Evolutionary conservation across 148 eudicot species (phyloP).

Genomic region (Simmondsia chinensis): DNA sequence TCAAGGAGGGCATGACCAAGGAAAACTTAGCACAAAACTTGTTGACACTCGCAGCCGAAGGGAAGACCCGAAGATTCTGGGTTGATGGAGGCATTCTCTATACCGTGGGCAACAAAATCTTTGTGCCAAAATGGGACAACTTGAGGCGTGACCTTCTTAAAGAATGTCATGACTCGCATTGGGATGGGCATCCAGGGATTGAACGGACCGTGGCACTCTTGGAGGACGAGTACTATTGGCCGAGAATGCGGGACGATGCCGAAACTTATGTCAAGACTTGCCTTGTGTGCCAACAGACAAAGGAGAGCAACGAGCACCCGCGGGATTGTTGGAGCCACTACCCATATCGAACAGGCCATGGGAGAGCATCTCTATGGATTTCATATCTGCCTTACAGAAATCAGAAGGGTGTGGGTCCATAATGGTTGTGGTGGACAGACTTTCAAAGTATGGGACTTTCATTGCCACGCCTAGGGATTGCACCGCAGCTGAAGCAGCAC

Average conservation of each 20-base stretch:
- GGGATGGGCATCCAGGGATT: neutral
- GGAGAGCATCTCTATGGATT: too few species aligned
- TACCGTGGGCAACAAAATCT: too few species aligned
- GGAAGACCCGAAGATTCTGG: neutral
- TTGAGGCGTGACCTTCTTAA: too few species aligned
- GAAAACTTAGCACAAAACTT: too few species aligned
- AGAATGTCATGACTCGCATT: too few species aligned
- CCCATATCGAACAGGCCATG: neutral
- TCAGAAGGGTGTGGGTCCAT: neutral
- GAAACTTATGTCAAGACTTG: neutral
- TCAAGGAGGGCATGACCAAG: neutral
- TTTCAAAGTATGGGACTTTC: conserved; percentile 1
- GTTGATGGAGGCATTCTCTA: neutral
- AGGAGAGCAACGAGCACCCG: neutral
- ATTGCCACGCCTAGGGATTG: too few species aligned
- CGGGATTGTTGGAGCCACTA: neutral
- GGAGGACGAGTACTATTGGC: conserved; percentile 1
- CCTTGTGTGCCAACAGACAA: conserved; percentile 7
- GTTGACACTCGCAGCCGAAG: too few species aligned
- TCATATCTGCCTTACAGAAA: too few species aligned
- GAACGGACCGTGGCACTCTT: neutral
- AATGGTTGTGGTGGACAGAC: neutral
- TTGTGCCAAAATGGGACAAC: too few species aligned
- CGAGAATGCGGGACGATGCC: too few species aligned
- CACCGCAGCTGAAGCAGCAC: too few species aligned